phyloP scores from a whole-genome alignment of 495 filamentous ascomycete genomes.

The Trichoderma reesei region DNA sequence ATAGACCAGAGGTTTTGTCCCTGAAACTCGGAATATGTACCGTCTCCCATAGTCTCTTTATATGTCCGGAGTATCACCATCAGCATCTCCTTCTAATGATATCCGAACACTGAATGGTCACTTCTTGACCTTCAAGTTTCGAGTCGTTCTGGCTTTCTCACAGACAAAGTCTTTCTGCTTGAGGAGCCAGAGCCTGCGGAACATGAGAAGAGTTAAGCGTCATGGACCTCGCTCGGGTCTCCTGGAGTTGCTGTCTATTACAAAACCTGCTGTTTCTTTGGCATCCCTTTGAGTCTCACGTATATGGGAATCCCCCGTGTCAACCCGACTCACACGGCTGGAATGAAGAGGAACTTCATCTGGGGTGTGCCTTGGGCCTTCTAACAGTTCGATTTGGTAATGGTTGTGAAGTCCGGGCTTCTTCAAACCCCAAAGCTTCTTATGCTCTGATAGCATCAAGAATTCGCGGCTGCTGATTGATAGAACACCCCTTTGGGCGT shows the following conservation, averaged over 20 bases:
- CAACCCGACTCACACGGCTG: background rate
- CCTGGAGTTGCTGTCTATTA: background rate
- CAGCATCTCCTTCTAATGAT: too few species aligned
- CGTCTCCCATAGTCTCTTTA: too few species aligned
- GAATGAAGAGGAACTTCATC: background rate
- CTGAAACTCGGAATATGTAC: too few species aligned
- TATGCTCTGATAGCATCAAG: background rate
- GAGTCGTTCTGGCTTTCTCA: background rate
- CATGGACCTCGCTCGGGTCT: background rate
- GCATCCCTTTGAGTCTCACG: background rate
- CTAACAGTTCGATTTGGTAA: too few species aligned
- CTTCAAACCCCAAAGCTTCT: background rate
- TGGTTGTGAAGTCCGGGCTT: background rate
- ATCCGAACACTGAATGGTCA: background rate
- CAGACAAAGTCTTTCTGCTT: background rate
- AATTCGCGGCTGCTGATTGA: background rate
- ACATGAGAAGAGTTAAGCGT: background rate
- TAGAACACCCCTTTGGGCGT: background rate
- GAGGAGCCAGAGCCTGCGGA: background rate
- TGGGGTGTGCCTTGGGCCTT: background rate
- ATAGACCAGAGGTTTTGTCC: too few species aligned
- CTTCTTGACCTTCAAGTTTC: background rate
- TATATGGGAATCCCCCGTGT: background rate
- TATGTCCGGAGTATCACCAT: too few species aligned
- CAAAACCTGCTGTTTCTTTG: background rate